Conservation (phyloP, 306 rosid species). For the Quillaja saponaria region DNA sequence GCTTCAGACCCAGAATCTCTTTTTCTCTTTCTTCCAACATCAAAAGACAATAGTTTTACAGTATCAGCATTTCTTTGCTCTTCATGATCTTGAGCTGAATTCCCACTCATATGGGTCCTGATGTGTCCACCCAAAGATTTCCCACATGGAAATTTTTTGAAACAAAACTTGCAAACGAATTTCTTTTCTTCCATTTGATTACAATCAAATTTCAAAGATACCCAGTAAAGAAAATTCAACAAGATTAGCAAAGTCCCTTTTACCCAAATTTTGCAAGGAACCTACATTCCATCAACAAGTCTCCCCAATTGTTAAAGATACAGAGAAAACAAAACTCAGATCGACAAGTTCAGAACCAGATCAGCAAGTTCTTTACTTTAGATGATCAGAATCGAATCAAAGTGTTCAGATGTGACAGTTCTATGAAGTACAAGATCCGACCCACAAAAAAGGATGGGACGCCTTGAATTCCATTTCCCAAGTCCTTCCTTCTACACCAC, state of each 20-base stretch:
- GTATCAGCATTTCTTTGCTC: constrained; percentile 28
- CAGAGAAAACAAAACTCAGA: constrained; percentile 39
- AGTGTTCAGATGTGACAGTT: constrained; percentile 75
- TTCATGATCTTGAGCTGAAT: constrained; percentile 35
- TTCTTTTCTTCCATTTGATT: constrained; percentile 48
- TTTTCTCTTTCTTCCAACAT: constrained; percentile 46
- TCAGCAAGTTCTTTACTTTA: constrained; percentile 49
- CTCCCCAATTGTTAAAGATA: constrained; percentile 17
- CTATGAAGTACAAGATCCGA: constrained; percentile 72
- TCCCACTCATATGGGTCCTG: constrained; percentile 63
- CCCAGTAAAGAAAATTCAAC: constrained; percentile 17
- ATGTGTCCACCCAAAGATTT: constrained; percentile 81
- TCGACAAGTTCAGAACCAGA: constrained; percentile 47
- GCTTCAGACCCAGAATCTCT: constrained; percentile 53
- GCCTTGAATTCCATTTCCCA: constrained; percentile 20
- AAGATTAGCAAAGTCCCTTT: constrained; percentile 31
- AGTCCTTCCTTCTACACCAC: not conserved
- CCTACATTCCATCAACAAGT: constrained; percentile 41
- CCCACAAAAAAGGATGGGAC: constrained; percentile 46
- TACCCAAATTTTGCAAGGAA: constrained; percentile 44
- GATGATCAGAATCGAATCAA: constrained; percentile 45
- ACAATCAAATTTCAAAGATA: constrained; percentile 6
- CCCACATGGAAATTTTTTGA: constrained; percentile 62
- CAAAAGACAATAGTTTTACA: constrained; percentile 38
- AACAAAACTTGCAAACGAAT: constrained; percentile 75